phyloP scores from a whole-genome alignment of 495 filamentous ascomycete genomes.

The Xylaria grammica region DNA sequence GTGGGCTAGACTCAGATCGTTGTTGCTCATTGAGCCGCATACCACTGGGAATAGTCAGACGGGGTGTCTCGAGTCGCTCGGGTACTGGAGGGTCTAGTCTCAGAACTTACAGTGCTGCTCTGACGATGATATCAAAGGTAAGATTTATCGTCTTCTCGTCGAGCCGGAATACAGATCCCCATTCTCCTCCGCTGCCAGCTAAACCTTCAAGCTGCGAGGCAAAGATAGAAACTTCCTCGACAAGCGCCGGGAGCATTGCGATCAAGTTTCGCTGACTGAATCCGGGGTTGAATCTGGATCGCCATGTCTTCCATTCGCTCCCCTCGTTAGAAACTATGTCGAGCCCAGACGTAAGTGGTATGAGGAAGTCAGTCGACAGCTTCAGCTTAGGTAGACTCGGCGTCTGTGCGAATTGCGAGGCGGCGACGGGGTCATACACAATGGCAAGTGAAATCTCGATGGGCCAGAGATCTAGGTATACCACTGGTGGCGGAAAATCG shows the following conservation, averaged over 20 bases:
- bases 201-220: constrained; percentile 33
- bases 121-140: constrained; percentile 46
- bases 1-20: constrained; percentile 25
- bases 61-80: background rate
- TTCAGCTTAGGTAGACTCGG: constrained; percentile 30
- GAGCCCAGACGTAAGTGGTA: constrained; percentile 33
- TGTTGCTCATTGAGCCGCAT: constrained; percentile 33
- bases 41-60: constrained; percentile 27
- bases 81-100: constrained; percentile 5
- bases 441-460: constrained; percentile 34
- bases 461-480: constrained; percentile 57
- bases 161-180: constrained; percentile 42
- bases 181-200: constrained; percentile 29
- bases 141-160: constrained; percentile 39
- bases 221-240: constrained; percentile 45
- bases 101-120: constrained; percentile 34
- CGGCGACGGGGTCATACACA: constrained; percentile 43
- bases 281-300: constrained; percentile 45
- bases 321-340: constrained; percentile 44
- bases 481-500: constrained; percentile 32
- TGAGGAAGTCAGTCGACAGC: constrained; percentile 23
- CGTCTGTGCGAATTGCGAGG: constrained; percentile 35
- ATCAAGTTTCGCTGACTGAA: constrained; percentile 46
- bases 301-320: constrained; percentile 43
- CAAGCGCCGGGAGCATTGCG: constrained; percentile 42